phyloP scores from a whole-genome alignment of 768 basidiomycete genomes.

The Suillus sp. region DNA sequence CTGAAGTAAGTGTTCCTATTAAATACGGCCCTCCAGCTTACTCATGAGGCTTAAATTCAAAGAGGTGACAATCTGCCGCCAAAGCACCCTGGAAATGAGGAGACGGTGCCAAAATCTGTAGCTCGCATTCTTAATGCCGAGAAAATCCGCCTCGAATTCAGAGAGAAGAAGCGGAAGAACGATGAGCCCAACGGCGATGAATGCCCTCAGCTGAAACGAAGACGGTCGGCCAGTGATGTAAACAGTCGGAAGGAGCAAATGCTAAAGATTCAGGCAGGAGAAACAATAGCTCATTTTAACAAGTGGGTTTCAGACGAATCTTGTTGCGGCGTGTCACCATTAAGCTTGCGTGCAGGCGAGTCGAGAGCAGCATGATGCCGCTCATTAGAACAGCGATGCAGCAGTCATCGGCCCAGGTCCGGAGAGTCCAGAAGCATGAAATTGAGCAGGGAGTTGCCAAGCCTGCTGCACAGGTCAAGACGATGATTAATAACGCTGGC shows the following conservation, averaged over 20 bases:
- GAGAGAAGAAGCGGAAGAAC: conserved; percentile 44
- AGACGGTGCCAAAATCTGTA: conserved; percentile 70
- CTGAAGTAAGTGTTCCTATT: conserved; percentile 41
- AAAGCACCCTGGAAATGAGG: conserved; percentile 45
- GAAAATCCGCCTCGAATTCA: conserved; percentile 57
- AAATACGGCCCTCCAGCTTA: conserved; percentile 2
- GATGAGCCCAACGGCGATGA: conserved; percentile 34
- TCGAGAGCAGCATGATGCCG: conserved; percentile 72
- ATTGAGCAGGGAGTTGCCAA: conserved; percentile 27
- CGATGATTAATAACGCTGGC: conserved; percentile 16
- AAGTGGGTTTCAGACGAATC: conserved; percentile 44
- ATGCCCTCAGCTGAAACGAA: conserved; percentile 31
- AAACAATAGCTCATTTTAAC: conserved; percentile 78
- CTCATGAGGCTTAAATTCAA: conserved; percentile 3
- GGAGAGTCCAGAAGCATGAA: conserved; percentile 44
- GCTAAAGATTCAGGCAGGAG: conserved; percentile 61
- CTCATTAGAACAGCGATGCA: conserved; percentile 63
- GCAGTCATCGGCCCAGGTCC: conserved; percentile 51
- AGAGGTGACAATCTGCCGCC: conserved; percentile 59
- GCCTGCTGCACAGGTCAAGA: conserved; percentile 18
- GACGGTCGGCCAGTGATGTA: conserved; percentile 23
- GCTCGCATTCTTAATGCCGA: conserved; percentile 66
- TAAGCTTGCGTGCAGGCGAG: conserved; percentile 49
- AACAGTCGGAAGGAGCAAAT: conserved; percentile 18
- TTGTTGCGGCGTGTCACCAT: conserved; percentile 17